These are phyloP conservation scores for Aspergillus pseudoviridinutans DNA, from an alignment of 2,329 filamentous ascomycete species.

Conservation along the genomic window DNA sequence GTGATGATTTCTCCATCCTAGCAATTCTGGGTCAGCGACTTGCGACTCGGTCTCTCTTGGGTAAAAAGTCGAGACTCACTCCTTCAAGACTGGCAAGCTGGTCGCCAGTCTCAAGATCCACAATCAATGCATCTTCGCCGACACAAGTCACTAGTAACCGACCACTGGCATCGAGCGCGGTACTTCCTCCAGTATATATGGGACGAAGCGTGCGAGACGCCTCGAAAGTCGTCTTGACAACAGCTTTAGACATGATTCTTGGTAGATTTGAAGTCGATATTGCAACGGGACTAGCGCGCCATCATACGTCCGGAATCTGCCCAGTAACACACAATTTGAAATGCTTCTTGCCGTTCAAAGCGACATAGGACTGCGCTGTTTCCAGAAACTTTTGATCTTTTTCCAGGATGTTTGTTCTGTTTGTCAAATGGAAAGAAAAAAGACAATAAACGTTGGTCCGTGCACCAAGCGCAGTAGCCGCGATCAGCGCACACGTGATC, in stretches of 20 bases:
- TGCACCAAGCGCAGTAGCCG: conserved; percentile 21
- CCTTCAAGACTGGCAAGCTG: conserved; percentile 85
- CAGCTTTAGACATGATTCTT: conserved; percentile 48
- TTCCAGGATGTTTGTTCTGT: conserved; percentile 33
- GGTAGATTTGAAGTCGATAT: not conserved
- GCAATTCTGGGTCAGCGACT: conserved; percentile 12
- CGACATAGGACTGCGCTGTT: conserved; percentile 9
- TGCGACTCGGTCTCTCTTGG: not conserved
- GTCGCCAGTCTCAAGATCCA: conserved; percentile 75
- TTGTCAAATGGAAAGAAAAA: conserved; percentile 15
- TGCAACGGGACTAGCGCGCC: conserved; percentile 12
- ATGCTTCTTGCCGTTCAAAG: conserved; percentile 6
- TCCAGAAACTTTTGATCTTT: conserved; percentile 33
- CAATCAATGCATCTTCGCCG: conserved; percentile 87
- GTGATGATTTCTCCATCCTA: conserved; percentile 62
- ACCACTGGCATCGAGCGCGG: conserved; percentile 76
- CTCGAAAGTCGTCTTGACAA: conserved; percentile 83
- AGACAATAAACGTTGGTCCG: conserved; percentile 28
- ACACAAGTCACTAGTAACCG: conserved; percentile 80
- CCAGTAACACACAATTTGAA: conserved; percentile 14
- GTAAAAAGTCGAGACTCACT: conserved; percentile 49
- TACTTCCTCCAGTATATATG: conserved; percentile 87
- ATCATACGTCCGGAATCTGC: conserved; percentile 14
- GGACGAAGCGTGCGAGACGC: conserved; percentile 78
- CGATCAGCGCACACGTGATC: conserved; percentile 16